Percentiles rank a stretch among this genome's conserved stretches.
Conservation (phyloP, 2,329 filamentous ascomycete species). For the Cercospora sp. region DNA sequence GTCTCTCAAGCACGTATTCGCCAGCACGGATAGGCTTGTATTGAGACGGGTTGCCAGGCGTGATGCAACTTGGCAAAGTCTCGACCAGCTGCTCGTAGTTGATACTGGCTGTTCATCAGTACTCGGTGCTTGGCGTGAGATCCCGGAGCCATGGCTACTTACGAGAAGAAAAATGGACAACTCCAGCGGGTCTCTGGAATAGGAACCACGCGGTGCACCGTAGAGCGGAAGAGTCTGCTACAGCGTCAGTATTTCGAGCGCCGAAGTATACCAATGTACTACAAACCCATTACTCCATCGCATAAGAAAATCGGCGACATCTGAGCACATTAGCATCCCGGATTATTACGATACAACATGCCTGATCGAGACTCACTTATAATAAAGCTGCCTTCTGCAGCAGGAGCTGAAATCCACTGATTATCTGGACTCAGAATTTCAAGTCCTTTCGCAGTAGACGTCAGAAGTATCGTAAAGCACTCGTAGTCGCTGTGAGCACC, state of each 20-base stretch:
- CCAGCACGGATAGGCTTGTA: slow-evolving; percentile 41
- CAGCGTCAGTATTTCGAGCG: neutral
- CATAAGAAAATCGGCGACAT: slow-evolving; percentile 54
- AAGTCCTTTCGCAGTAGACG: slow-evolving; percentile 31
- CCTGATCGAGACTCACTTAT: slow-evolving; percentile 37
- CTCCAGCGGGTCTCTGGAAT: slow-evolving; percentile 43
- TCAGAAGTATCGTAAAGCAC: slow-evolving; percentile 36
- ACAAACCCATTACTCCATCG: slow-evolving; percentile 45
- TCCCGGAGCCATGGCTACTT: slow-evolving; percentile 29
- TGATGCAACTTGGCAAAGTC: slow-evolving; percentile 42
- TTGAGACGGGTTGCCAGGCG: slow-evolving; percentile 34
- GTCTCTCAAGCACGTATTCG: slow-evolving; percentile 42
- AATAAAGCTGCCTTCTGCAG: slow-evolving; percentile 48
- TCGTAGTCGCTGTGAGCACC: slow-evolving; percentile 42
- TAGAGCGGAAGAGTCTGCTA: slow-evolving; percentile 44
- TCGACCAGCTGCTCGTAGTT: slow-evolving; percentile 15
- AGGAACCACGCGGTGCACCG: slow-evolving; percentile 48
- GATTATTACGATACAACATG: neutral
- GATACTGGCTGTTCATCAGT: neutral
- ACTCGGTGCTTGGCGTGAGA: neutral
- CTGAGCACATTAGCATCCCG: slow-evolving; percentile 36
- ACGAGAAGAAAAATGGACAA: slow-evolving; percentile 52
- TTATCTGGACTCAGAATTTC: slow-evolving; percentile 41
- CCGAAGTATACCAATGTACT: neutral
- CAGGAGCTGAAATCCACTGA: slow-evolving; percentile 49